Evolutionary conservation across 768 basidiomycete genomes (phyloP).

Genomic region (Chalciporus chontae): DNA sequence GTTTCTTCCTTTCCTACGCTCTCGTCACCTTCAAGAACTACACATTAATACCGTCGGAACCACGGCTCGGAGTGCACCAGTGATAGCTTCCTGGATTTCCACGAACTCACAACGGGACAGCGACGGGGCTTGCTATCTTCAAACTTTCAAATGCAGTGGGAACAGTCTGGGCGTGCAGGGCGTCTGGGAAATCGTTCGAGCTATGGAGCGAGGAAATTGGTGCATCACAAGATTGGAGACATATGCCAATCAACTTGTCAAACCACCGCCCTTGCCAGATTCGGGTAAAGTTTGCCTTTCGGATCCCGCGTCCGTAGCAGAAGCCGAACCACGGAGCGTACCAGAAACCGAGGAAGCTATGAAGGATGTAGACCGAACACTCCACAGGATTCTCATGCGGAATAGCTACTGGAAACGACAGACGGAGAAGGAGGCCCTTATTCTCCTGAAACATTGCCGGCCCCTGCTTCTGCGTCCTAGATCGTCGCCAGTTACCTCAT

Average conservation of each 20-base stretch:
- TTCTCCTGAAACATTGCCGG: constrained; percentile 48
- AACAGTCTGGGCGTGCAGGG: constrained; percentile 50
- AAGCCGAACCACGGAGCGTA: constrained; percentile 7
- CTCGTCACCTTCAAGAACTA: constrained; percentile 47
- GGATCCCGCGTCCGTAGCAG: constrained; percentile 7
- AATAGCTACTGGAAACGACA: constrained; percentile 46
- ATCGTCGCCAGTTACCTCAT: constrained; percentile 10
- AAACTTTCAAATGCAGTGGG: constrained; percentile 51
- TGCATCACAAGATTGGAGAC: constrained; percentile 47
- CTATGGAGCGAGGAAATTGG: constrained; percentile 49
- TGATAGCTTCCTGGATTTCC: constrained; percentile 48
- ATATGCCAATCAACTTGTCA: constrained; percentile 39
- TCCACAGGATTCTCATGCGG: constrained; percentile 40
- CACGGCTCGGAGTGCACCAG: constrained; percentile 40
- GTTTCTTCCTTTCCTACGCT: constrained; percentile 49
- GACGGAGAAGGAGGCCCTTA: constrained; percentile 46
- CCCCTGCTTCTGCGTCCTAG: constrained; percentile 39
- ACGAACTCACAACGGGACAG: constrained; percentile 24
- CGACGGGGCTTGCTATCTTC: constrained; percentile 37
- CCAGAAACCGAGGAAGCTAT: constrained; percentile 23
- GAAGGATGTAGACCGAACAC: constrained; percentile 35
- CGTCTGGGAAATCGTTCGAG: constrained; percentile 44
- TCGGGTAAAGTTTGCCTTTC: constrained; percentile 5
- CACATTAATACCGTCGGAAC: constrained; percentile 49
- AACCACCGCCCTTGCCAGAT: constrained; percentile 8